Evolutionary conservation across 192 early-diverging fungal genomes (phyloP), one percentile per base, ranked within the genome.

Genomic region (Coemansia furcata): DNA sequence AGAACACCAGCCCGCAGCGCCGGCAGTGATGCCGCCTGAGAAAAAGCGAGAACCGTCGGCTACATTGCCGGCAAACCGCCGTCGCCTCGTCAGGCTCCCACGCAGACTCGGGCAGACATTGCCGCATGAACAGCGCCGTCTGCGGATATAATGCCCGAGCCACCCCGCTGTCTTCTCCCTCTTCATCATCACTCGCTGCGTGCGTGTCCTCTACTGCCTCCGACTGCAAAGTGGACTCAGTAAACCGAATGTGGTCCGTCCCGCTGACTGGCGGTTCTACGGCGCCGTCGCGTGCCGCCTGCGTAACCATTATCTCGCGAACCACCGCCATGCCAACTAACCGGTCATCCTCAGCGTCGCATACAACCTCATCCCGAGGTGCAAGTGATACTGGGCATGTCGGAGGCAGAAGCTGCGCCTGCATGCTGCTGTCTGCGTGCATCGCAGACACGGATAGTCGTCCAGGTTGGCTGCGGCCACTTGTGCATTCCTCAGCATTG

Each of bases 21-120:
- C 95, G 86, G 74, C 95, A 98, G 75, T 98, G 95, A 69, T 96
- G 95, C 58, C 94, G 85, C 57, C 95, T 78, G 39, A 91, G 60
- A 58, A 89, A 92, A 21, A 98, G 66, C 0, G 86, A 86, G 73
- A 98, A 98, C 15, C 85, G 84, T 21, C 80, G 71, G 9, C 68
- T 71, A 67, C 95, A 96, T 26, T 84, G 76, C 29, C 85, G 82
- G 74, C 95, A 98, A 3, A 84, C 69, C 0, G 73, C 72, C 0
- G 89, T 90, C 12, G 89, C 85, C 14, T 87, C 75, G 71, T 95
- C 93, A 1, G 85, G 81, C 70, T 95, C 92, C 95, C 95, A 98
- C 5, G 79, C 83, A 5, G 79, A 68, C 26, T 81, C 83, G 2
- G 73, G 76, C 49, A 77, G 73, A 37, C 72, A 69, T 47, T 84